These are phyloP conservation scores for Sclerotinia glacialis DNA, from an alignment of 2,329 filamentous ascomycete species.

Conservation along the genomic window DNA sequence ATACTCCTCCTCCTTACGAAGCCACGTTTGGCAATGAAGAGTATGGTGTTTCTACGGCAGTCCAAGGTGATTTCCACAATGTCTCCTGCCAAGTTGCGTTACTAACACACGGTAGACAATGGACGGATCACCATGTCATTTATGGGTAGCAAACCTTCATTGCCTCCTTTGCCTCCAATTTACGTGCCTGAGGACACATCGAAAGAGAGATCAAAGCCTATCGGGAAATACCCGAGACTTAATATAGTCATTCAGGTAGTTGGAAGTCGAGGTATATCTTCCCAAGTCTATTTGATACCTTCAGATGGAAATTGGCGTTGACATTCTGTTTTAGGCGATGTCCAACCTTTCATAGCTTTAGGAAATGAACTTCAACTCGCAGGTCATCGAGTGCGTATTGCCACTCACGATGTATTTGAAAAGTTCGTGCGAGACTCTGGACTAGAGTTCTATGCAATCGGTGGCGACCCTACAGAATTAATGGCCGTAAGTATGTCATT, in stretches of 20 bases:
- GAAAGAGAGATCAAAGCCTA: not conserved
- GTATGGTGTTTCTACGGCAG: not conserved
- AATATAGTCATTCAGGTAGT: constrained; percentile 85
- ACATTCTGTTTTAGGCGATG: constrained; percentile 47
- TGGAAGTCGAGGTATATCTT: constrained; percentile 59
- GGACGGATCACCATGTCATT: constrained; percentile 32
- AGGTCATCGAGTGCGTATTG: constrained; percentile 71
- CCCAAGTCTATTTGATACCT: not conserved
- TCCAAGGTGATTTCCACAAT: not conserved
- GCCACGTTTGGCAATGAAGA: not conserved
- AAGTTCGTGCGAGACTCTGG: constrained; percentile 69
- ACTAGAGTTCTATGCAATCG: constrained; percentile 76
- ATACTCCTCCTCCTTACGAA: constrained; percentile 14
- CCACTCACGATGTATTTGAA: constrained; percentile 73
- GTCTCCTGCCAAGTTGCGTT: too few relatives aligned
- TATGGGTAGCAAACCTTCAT: constrained; percentile 17
- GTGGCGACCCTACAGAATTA: constrained; percentile 60
- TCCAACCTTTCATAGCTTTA: constrained; percentile 74
- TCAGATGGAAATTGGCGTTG: not conserved
- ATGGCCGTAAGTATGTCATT: constrained; percentile 3
- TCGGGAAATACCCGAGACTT: constrained; percentile 41
- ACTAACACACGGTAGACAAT: constrained; percentile 21
- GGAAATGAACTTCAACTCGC: constrained; percentile 65
- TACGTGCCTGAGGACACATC: not conserved
- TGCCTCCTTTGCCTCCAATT: constrained; percentile 25